Conservation (phyloP, 2,329 filamentous ascomycete genomes). For the Penicillium occitanis region DNA sequence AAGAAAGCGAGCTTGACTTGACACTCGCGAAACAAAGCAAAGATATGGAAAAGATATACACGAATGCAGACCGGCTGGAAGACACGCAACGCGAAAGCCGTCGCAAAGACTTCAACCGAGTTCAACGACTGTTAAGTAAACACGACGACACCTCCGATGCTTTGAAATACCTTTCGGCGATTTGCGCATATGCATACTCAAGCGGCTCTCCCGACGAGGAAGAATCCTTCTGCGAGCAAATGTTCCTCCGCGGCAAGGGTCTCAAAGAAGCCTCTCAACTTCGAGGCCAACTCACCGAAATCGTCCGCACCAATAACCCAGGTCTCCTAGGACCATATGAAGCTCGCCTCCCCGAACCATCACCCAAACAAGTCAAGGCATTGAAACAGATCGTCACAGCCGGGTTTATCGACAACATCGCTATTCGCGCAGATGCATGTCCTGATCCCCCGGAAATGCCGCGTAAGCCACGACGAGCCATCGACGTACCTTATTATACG, state of each 20-base stretch:
- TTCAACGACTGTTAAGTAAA: slow-evolving; percentile 74
- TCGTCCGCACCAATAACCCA: slow-evolving; percentile 73
- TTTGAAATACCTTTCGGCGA: slow-evolving; percentile 83
- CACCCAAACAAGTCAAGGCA: slow-evolving; percentile 69
- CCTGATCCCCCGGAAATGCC: slow-evolving; percentile 67
- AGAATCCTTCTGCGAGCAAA: slow-evolving; percentile 74
- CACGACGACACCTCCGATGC: slow-evolving; percentile 83
- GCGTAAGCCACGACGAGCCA: slow-evolving; percentile 76
- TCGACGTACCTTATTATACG: slow-evolving; percentile 88
- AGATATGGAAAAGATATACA: slow-evolving; percentile 48
- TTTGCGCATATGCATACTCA: slow-evolving; percentile 81
- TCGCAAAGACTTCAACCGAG: slow-evolving; percentile 65
- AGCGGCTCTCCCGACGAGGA: slow-evolving; percentile 38
- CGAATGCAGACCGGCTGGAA: slow-evolving; percentile 67
- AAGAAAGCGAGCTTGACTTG: slow-evolving; percentile 73
- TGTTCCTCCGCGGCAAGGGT: slow-evolving; percentile 84
- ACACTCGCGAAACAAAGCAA: slow-evolving; percentile 48
- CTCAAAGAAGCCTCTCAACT: slow-evolving; percentile 84
- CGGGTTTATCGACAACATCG: slow-evolving; percentile 91
- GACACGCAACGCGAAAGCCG: slow-evolving; percentile 68
- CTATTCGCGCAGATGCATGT: slow-evolving; percentile 84
- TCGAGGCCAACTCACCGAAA: slow-evolving; percentile 75
- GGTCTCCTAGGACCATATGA: slow-evolving; percentile 41
- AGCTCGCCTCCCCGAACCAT: slow-evolving; percentile 58
- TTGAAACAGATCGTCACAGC: slow-evolving; percentile 89